These are phyloP conservation scores for Nitzschia sp. DNA, from an alignment of 108 stramenopile species.

Conservation along the genomic window DNA sequence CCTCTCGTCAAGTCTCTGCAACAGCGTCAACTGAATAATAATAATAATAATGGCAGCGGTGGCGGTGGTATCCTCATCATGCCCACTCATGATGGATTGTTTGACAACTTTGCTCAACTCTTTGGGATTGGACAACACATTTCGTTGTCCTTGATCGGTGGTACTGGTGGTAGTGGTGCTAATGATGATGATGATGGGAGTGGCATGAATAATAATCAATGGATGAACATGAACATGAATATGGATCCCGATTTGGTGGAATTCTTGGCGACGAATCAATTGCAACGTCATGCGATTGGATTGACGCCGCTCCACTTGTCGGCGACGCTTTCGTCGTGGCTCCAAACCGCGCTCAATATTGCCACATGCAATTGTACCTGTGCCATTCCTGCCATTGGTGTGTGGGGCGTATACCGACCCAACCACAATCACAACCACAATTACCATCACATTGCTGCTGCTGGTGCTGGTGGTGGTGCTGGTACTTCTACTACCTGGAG, in stretches of 20 bases:
- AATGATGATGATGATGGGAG: no score
- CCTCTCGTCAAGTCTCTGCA: constrained; percentile 30
- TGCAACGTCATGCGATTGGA: constrained; percentile 41
- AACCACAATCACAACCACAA: neutral
- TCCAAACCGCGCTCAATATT: constrained; percentile 75
- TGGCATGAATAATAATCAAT: no score
- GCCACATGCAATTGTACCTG: constrained; percentile 65
- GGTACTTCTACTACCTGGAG: neutral
- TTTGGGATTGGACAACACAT: constrained; percentile 89
- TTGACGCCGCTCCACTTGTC: constrained; percentile 23
- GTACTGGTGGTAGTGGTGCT: no score
- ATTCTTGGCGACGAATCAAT: constrained; percentile 14
- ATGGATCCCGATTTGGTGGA: constrained; percentile 31
- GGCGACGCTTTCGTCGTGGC: constrained; percentile 31
- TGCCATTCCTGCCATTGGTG: constrained; percentile 75
- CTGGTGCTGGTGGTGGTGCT: neutral
- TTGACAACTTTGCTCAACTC: constrained; percentile 65
- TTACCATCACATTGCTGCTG: neutral
- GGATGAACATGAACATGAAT: no score
- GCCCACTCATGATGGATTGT: constrained; percentile 31
- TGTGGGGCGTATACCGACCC: constrained; percentile 67
- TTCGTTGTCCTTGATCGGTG: constrained; percentile 60
- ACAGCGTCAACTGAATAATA: constrained; percentile 15
- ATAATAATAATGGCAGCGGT: no score
- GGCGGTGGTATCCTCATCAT: no score